Evolutionary conservation across 106 monocot genomes (phyloP).

Genomic region (Allium fistulosum): DNA sequence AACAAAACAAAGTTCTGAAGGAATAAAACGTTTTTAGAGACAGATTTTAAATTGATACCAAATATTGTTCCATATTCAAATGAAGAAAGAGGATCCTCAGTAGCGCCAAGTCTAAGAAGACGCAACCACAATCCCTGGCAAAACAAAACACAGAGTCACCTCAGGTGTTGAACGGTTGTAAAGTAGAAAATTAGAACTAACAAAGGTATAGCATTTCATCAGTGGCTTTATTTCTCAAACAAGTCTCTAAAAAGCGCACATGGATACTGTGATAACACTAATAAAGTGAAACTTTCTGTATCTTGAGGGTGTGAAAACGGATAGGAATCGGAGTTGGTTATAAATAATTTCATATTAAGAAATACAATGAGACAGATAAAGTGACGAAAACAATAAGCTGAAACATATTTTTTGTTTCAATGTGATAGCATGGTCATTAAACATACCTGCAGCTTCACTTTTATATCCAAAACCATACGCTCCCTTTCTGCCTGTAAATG

Average conservation of each 20-base stretch:
- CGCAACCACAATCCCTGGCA: constrained; percentile 90
- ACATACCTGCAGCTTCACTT: constrained; percentile 97
- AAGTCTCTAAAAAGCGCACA: not conserved
- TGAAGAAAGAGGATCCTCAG: constrained; percentile 99
- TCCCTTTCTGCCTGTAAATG: constrained; percentile 89
- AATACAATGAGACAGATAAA: no score
- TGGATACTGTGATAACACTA: no score
- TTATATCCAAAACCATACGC: constrained; percentile 95
- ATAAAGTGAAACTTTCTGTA: no score
- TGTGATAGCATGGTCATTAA: not conserved
- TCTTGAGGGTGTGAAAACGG: no score
- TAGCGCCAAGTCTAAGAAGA: constrained; percentile 90
- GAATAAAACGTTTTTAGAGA: not conserved
- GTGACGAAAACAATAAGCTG: no score
- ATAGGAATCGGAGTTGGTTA: no score
- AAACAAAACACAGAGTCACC: no score
- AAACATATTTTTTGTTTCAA: no score
- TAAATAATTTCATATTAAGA: no score
- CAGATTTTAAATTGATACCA: constrained; percentile 29
- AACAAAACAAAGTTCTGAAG: not conserved
- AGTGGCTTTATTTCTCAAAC: not conserved
- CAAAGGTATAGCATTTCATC: no score
- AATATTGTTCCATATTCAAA: constrained; percentile 99
- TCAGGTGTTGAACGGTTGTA: not conserved
- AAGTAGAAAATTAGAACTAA: constrained; percentile 1